A percentile compares a stretch with the other conserved stretches of the same genome.
phyloP scores from a whole-genome alignment of 805 yeast genomes.

The Metschnikowia lochheadii region DNA sequence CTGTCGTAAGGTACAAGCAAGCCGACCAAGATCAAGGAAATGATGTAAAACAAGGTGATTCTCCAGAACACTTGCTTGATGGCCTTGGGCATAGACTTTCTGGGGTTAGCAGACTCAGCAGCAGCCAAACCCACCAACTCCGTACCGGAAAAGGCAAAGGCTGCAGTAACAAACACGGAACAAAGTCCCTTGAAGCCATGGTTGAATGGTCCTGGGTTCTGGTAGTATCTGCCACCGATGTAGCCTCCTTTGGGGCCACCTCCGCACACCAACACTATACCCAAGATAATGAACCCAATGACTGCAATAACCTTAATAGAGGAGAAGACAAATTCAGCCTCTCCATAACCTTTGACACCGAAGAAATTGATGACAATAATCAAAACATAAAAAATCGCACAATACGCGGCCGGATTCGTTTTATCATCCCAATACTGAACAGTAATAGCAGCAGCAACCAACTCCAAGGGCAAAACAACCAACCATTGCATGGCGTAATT shows the following conservation, averaged over 20 bases:
- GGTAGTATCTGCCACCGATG: slow-evolving; percentile 38
- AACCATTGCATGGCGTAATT: slow-evolving; percentile 54
- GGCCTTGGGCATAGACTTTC: slow-evolving; percentile 39
- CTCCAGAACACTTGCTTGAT: slow-evolving; percentile 42
- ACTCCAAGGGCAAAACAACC: slow-evolving; percentile 61
- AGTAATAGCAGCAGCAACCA: slow-evolving; percentile 59
- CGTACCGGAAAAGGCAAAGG: slow-evolving; percentile 42
- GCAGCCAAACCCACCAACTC: slow-evolving; percentile 40
- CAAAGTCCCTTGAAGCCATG: slow-evolving; percentile 36
- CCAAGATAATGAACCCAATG: slow-evolving; percentile 53
- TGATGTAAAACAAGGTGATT: slow-evolving; percentile 37
- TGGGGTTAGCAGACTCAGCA: slow-evolving; percentile 34
- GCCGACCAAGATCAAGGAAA: slow-evolving; percentile 37
- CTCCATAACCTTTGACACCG: slow-evolving; percentile 36
- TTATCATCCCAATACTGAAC: slow-evolving; percentile 49
- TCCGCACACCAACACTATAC: slow-evolving; percentile 50
- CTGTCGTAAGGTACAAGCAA: slow-evolving; percentile 36
- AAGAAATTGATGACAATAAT: slow-evolving; percentile 28
- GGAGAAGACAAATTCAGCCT: slow-evolving; percentile 63
- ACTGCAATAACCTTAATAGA: slow-evolving; percentile 60
- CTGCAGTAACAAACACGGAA: slow-evolving; percentile 39
- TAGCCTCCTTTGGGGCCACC: slow-evolving; percentile 39
- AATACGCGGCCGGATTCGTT: slow-evolving; percentile 55
- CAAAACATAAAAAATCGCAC: slow-evolving; percentile 51
- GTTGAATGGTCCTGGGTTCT: slow-evolving; percentile 34